Evolutionary conservation across 345 rosid species (phyloP), one percentile per base, ranked within the genome.

Genomic region (Linum tenue): DNA sequence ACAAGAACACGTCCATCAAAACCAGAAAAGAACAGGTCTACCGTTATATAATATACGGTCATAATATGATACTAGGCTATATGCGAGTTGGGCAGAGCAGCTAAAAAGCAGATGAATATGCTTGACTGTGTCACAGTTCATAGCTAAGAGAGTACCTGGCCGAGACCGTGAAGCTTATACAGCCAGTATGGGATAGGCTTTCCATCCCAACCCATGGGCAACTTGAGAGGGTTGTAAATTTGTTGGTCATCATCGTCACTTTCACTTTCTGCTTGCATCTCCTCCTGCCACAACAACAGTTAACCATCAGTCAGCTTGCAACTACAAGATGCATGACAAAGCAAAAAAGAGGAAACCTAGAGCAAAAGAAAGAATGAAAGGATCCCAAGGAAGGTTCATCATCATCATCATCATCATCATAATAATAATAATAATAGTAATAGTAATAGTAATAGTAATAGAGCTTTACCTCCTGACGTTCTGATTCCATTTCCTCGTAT

Each of bases 201-300:
- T 78, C 99, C 99, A 74, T 95, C 99, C 98, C 96, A 89, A 64
- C 98, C 98, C 96, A 91, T 91, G 16, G 99, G 98, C 71, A 95
- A 74, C 70, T 87, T 95, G 58, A 95, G 86, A 10, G 98, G 99
- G 74, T 91, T 95, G 75, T 91, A 95, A 37, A 95, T 81, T 79
- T 87, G 89, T 59, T 87, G 91, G 16, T 95, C 99, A 0, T 95
- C 99, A n/a, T 95, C 99, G 61, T 89, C 97, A 72, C 99, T 95
- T 79, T 95, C 99, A 64, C 84, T 76, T 75, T 91, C 97, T 31
- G 86, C 92, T 61, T 85, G 91, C 39, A 83, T 82, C 78, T 91
- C 99, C 74, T 91, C 99, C 96, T 89, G 85, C 75, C 60, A 39
- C 53, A 72, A 66, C 56, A 40, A 14, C 39, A 62, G 43, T 40